Base-by-base conservation (phyloP, 495 filamentous ascomycete species). In the Entonaema liquescens region DNA sequence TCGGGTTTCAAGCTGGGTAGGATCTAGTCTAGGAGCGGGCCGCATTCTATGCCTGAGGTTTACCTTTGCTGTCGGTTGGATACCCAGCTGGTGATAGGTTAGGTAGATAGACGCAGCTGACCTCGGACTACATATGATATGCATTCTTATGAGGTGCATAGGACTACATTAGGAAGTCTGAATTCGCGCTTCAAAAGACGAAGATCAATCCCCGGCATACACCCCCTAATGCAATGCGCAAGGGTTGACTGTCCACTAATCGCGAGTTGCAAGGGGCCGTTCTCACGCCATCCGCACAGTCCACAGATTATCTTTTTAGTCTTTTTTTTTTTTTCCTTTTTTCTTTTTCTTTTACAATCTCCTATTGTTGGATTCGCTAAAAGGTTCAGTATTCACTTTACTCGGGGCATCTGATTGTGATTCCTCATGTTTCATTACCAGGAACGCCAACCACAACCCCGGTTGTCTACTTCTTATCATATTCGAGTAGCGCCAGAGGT, bases 381-480 rank as follows among this genome's bases (percentile, higher is more conserved):
- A 33, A 19, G 31, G 25, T 60, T 64, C 50, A 65, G 25, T 63
- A 29, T 59, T 50, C 29, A 56, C 49, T 59, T 60, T n/a, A 54
- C 55, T 63, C 57, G 23, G 54, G 59, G 47, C 62, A 33, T 52
- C 31, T 52, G 17, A 21, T 36, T 73, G 65, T 65, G 70, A 72
- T 73, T 73, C 33, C 61, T 69, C 62, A 62, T 54, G 70, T 73
- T 69, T 73, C 70, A 73, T 68, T 65, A 59, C 50, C 40, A 73
- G 42, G 56, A 49, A 69, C 62, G 58, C 70, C 70, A 65, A 66
- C 70, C 61, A 69, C 12, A 53, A 61, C 57, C 52, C 61, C n/a
- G 21, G 23, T 52, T 52, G 29, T 54, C 59, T 8, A 21, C 55
- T 47, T 40, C 56, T 55, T 65, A 72, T 68, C 49, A 54, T 62